Conservation (phyloP, 495 filamentous ascomycete species). For the Penicillium flavigenum region DNA sequence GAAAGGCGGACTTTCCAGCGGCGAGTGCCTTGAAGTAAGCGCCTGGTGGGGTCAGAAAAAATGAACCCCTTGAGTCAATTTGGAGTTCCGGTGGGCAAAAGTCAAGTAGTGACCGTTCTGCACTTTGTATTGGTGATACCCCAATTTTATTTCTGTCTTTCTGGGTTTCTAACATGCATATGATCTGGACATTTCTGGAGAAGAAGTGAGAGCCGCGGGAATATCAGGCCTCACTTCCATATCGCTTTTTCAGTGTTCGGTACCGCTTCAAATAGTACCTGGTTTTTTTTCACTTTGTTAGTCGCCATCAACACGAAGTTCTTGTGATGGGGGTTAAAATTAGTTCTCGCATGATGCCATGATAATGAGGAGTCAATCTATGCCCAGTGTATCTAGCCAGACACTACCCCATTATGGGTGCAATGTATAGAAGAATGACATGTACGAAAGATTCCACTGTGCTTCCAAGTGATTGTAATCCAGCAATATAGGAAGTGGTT, state of each 20-base stretch:
- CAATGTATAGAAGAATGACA: conserved; percentile 22
- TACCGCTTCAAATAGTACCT: conserved; percentile 97
- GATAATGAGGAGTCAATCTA: conserved; percentile 26
- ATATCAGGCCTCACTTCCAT: conserved; percentile 50
- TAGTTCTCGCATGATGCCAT: conserved; percentile 30
- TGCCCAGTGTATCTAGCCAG: conserved; percentile 15
- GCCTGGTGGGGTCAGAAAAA: conserved; percentile 90
- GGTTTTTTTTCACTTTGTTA: conserved; percentile 22
- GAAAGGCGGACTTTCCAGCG: conserved; percentile 72
- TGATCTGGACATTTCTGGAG: conserved; percentile 12
- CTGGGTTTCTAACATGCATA: conserved; percentile 21
- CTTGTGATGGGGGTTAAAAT: conserved; percentile 11
- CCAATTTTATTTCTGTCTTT: conserved; percentile 34
- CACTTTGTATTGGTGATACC: conserved; percentile 51
- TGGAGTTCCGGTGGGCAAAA: conserved; percentile 30
- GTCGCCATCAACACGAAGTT: conserved; percentile 11
- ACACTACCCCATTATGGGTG: conserved; percentile 10
- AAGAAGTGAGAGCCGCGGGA: conserved; percentile 12
- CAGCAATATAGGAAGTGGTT: background rate
- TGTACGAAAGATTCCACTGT: conserved; percentile 11
- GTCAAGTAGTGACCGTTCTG: conserved; percentile 36
- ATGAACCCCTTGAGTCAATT: conserved; percentile 29
- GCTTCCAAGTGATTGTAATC: conserved; percentile 5
- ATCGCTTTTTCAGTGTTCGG: conserved; percentile 80
- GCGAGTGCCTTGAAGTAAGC: conserved; percentile 89